A percentile compares a stretch with the other conserved stretches of the same genome.
Conservation (phyloP, 2,329 filamentous ascomycete species). For the Claviceps sp. region DNA sequence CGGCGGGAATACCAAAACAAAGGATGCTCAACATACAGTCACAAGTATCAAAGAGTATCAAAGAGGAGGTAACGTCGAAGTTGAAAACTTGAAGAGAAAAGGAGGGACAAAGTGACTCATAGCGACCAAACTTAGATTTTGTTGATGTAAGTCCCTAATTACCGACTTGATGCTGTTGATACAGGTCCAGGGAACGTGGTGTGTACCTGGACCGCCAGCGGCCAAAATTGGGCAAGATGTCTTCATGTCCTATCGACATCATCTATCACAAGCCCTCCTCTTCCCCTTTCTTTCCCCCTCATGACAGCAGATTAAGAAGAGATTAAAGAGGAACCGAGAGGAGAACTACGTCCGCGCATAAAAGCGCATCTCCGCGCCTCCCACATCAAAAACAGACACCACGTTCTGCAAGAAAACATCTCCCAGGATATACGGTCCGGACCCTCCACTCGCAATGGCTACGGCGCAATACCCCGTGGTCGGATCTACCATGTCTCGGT, state of each 20-base stretch:
- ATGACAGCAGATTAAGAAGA: background rate
- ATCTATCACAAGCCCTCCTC: background rate
- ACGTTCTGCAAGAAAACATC: constrained; percentile 38
- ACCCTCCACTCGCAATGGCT: constrained; percentile 29
- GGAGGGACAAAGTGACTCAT: too few relatives aligned
- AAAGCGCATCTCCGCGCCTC: constrained; percentile 32
- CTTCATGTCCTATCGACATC: background rate
- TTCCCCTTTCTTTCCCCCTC: background rate
- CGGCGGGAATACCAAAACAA: background rate
- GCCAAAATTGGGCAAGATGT: background rate
- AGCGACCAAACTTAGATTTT: too few relatives aligned
- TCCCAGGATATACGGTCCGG: constrained; percentile 35
- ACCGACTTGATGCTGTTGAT: background rate
- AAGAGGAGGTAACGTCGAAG: too few relatives aligned
- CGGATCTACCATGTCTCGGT: constrained; percentile 28
- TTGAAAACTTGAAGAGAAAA: too few relatives aligned
- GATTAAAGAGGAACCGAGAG: too few relatives aligned
- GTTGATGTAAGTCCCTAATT: too few relatives aligned
- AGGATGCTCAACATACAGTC: too few relatives aligned
- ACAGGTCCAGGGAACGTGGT: background rate
- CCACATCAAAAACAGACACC: constrained; percentile 34
- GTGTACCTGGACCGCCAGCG: background rate
- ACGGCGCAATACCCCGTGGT: constrained; percentile 34
- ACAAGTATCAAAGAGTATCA: too few relatives aligned
- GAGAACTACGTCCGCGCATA: constrained; percentile 15